These are phyloP conservation scores for Geoglossum glabrum DNA, from an alignment of 495 filamentous ascomycete species.

Conservation along the genomic window DNA sequence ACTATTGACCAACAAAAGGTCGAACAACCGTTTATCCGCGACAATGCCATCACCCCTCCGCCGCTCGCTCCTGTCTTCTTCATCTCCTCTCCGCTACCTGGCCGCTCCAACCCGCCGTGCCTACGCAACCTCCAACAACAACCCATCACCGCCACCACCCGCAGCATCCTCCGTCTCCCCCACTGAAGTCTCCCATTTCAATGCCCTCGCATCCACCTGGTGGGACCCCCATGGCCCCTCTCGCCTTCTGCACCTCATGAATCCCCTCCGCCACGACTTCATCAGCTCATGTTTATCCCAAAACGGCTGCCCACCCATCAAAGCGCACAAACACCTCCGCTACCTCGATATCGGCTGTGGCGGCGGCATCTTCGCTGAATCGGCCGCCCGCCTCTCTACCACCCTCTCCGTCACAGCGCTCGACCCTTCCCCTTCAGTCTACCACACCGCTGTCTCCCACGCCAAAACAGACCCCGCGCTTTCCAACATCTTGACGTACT, in stretches of 20 bases:
- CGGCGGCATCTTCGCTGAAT: constrained; percentile 90
- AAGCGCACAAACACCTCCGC: constrained; percentile 20
- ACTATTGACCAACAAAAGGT: no score
- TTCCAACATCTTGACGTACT: constrained; percentile 41
- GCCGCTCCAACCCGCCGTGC: background rate
- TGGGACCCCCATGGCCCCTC: constrained; percentile 94
- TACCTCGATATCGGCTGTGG: constrained; percentile 94
- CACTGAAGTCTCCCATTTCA: constrained; percentile 83
- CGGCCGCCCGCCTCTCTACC: constrained; percentile 51
- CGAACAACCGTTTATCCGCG: no score
- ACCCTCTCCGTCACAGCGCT: constrained; percentile 59
- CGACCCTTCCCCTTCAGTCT: constrained; percentile 62
- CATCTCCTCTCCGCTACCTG: background rate
- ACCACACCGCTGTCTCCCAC: constrained; percentile 60
- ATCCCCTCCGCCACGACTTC: constrained; percentile 87
- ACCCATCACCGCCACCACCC: constrained; percentile 9
- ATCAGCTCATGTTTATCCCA: constrained; percentile 48
- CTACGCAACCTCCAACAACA: constrained; percentile 3
- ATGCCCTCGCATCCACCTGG: constrained; percentile 78
- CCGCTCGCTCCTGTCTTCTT: no score
- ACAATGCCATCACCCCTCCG: no score
- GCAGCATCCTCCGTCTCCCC: constrained; percentile 44
- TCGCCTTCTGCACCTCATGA: constrained; percentile 89
- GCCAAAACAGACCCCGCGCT: constrained; percentile 41
- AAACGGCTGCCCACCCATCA: constrained; percentile 15